These are phyloP conservation scores for Kwoniella sp. DNA, from an alignment of 768 basidiomycete species.

Conservation along the genomic window DNA sequence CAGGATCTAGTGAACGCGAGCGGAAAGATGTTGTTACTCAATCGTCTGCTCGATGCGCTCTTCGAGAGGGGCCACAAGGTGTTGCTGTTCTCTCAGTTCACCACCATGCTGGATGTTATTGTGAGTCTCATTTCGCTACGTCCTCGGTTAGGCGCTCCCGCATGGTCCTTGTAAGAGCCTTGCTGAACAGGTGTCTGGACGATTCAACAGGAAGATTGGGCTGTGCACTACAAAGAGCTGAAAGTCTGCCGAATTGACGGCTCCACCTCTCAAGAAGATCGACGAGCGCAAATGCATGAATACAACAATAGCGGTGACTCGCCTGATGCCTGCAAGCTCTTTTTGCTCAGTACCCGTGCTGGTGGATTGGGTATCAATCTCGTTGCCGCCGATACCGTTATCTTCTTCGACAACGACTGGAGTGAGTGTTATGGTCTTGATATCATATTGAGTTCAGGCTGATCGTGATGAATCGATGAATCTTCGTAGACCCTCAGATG, in stretches of 20 bases:
- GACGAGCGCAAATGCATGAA: slow-evolving; percentile 77
- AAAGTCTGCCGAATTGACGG: slow-evolving; percentile 90
- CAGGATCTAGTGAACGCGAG: slow-evolving; percentile 80
- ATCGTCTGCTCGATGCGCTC: slow-evolving; percentile 79
- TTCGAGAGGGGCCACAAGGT: slow-evolving; percentile 81
- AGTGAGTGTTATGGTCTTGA: slow-evolving; percentile 56
- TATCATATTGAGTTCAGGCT: slow-evolving; percentile 3
- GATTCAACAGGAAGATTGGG: slow-evolving; percentile 73
- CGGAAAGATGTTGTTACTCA: slow-evolving; percentile 97
- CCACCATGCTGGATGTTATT: slow-evolving; percentile 92
- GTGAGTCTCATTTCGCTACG: slow-evolving; percentile 65
- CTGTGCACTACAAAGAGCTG: slow-evolving; percentile 78
- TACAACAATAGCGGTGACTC: slow-evolving; percentile 75
- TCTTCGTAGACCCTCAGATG: slow-evolving; percentile 73
- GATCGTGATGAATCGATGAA: slow-evolving; percentile 1
- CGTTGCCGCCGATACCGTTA: slow-evolving; percentile 66
- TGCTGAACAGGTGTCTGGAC: slow-evolving; percentile 38
- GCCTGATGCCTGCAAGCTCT: slow-evolving; percentile 56
- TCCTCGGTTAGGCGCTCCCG: too few relatives aligned
- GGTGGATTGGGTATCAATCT: slow-evolving; percentile 95
- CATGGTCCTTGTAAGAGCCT: too few relatives aligned
- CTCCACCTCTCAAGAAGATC: slow-evolving; percentile 71
- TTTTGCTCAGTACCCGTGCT: slow-evolving; percentile 87
- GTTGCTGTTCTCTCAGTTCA: slow-evolving; percentile 77
- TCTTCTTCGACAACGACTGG: slow-evolving; percentile 93